Conservation (phyloP, 108 stramenopile species). For the Bacterosira constricta region DNA sequence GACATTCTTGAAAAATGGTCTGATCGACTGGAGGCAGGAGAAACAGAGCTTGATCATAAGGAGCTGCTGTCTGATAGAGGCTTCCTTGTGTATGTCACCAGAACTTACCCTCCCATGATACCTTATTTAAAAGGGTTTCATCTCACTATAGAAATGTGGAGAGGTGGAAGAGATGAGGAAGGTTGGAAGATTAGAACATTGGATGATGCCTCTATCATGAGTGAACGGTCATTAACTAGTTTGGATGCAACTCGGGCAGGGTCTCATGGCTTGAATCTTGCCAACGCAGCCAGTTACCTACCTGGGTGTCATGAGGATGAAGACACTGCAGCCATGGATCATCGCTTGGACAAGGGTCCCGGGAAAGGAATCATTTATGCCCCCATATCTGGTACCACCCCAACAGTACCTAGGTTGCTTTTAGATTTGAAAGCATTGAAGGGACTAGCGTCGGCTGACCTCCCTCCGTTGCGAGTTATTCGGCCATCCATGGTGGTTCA, state of each 20-base stretch:
- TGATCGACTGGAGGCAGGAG: background rate
- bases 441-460: background rate
- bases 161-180: conserved; percentile 32
- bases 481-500: background rate
- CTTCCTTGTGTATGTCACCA: conserved; percentile 51
- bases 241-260: background rate
- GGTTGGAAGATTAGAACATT: conserved; percentile 66
- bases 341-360: background rate
- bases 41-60: conserved; percentile 15
- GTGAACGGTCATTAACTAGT: conserved; percentile 7
- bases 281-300: background rate
- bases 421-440: conserved; percentile 30
- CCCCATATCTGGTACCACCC: background rate
- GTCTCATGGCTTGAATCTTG: background rate
- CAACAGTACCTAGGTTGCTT: background rate
- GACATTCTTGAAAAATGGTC: background rate
- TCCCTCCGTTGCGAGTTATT: conserved; percentile 16
- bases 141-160: conserved; percentile 44
- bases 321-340: background rate
- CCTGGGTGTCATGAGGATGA: background rate
- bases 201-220: conserved; percentile 28
- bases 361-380: background rate
- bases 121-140: conserved; percentile 62
- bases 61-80: conserved; percentile 31
- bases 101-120: conserved; percentile 33